Evolutionary conservation across 106 monocot genomes (phyloP), one percentile per base, ranked within the genome.

Genomic region (Acorus gramineus): DNA sequence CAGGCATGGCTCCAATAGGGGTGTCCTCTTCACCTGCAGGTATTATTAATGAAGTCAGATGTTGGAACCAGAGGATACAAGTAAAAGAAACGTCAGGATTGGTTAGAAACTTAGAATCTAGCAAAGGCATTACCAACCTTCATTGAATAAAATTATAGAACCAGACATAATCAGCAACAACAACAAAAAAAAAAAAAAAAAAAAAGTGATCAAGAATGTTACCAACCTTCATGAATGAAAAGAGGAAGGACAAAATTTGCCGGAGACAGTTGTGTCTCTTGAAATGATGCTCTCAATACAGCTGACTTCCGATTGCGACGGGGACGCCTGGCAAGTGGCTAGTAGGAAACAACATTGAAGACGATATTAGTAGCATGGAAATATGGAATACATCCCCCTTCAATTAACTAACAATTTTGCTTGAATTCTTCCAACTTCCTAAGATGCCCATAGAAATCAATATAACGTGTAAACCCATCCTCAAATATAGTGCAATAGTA

Each of bases 1-100:
- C 96, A 46, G 96, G 96, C 96, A 98, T 98, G 50, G 96, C 96
- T 73, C 91, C 96, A 79, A 98, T 98, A 42, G 96, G 96, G 10
- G 71, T 72, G 60, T 98, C 87, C 11, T 85, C 85, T 57, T 91
- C 96, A 62, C 96, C 96, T 98, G 63, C 54, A 75, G 57, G 49
- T 4, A 52, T 48, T n/a, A 13, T 28, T 28, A 28, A 28, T 28
- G 28, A 28, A 28, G 28, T 28, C 28, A 1, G 28, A 28, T 28
- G 28, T 28, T 28, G 28, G 28, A 28, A 28, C 28, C 28, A 28
- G 28, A 28, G 28, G 28, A 28, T 28, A 28, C 28, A 28, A 28
- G 28, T 1, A 28, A 28, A 28, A 28, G 28, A 28, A 28, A 28
- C 28, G 1, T 28, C 28, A 28, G 28, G 28, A 28, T 28, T 28